phyloP scores from a whole-genome alignment of 2,329 filamentous ascomycete species.

The Fusarium phyllophilum region DNA sequence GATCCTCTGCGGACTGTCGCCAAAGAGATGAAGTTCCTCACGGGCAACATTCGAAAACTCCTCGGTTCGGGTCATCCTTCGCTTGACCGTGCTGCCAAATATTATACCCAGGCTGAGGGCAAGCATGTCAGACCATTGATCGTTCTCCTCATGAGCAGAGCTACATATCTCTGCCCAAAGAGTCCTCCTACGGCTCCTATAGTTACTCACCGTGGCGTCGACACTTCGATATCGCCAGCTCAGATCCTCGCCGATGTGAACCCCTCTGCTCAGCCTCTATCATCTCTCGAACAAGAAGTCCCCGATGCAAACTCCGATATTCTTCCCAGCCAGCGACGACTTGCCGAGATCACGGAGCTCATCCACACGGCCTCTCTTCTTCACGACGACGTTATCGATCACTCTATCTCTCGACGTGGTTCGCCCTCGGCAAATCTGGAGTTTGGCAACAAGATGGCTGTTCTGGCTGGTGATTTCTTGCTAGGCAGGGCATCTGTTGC shows the following conservation, averaged over 20 bases:
- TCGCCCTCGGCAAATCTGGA: conserved; percentile 90
- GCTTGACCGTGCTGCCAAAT: conserved; percentile 94
- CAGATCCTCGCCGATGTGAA: conserved; percentile 82
- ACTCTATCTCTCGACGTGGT: conserved; percentile 84
- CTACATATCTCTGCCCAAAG: conserved; percentile 82
- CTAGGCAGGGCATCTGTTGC: conserved; percentile 93
- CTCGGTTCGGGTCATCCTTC: conserved; percentile 94
- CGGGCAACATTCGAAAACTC: conserved; percentile 92
- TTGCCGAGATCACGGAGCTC: conserved; percentile 96
- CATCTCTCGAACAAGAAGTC: conserved; percentile 53
- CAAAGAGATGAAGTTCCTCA: conserved; percentile 96
- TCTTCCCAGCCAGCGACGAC: conserved; percentile 88
- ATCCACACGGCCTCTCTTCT: conserved; percentile 97
- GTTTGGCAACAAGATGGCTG: conserved; percentile 99
- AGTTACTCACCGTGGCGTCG: conserved; percentile 59
- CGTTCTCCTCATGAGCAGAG: conserved; percentile 94
- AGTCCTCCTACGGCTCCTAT: conserved; percentile 50
- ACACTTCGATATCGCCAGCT: conserved; percentile 65
- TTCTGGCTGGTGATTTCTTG: conserved; percentile 95
- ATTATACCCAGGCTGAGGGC: conserved; percentile 96
- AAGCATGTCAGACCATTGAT: conserved; percentile 96
- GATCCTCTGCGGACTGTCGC: conserved; percentile 91
- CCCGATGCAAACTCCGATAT: conserved; percentile 69
- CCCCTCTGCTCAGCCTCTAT: conserved; percentile 64
- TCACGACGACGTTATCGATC: conserved; percentile 98